Conservation (phyloP, 2,329 filamentous ascomycete species). For the Alternaria postmessia region DNA sequence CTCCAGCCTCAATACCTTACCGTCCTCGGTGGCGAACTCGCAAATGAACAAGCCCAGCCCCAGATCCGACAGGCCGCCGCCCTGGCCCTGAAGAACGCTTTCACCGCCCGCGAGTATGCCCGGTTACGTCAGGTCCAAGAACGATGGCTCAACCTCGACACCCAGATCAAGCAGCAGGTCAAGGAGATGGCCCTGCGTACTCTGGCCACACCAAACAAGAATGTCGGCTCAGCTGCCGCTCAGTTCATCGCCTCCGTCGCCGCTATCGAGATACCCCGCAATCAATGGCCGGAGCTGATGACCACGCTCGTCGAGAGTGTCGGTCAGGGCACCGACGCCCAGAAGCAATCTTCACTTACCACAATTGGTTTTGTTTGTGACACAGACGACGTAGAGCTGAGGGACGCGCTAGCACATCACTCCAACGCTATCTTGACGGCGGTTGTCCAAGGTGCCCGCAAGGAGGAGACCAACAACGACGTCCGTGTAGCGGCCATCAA, state of each 20-base stretch:
- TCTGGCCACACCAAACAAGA: constrained; percentile 77
- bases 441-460: constrained; percentile 95
- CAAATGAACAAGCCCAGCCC: constrained; percentile 83
- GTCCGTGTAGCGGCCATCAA: constrained; percentile 93
- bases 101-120: constrained; percentile 88
- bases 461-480: constrained; percentile 91
- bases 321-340: constrained; percentile 81
- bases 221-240: constrained; percentile 87
- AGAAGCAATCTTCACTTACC: constrained; percentile 93
- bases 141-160: constrained; percentile 88
- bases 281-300: constrained; percentile 95
- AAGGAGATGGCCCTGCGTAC: constrained; percentile 92
- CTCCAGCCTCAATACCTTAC: constrained; percentile 79
- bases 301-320: constrained; percentile 89
- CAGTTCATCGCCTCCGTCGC: constrained; percentile 97
- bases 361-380: constrained; percentile 99
- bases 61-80: constrained; percentile 93
- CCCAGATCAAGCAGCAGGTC: constrained; percentile 83
- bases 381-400: constrained; percentile 86
- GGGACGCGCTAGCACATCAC: constrained; percentile 80
- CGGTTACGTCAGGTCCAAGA: constrained; percentile 89
- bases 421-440: constrained; percentile 98
- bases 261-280: constrained; percentile 88
- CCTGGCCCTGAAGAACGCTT: constrained; percentile 97
- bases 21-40: constrained; percentile 91